Conservation (phyloP, 192 early-diverging fungal genomes). For the Umbelopsis sp. region DNA sequence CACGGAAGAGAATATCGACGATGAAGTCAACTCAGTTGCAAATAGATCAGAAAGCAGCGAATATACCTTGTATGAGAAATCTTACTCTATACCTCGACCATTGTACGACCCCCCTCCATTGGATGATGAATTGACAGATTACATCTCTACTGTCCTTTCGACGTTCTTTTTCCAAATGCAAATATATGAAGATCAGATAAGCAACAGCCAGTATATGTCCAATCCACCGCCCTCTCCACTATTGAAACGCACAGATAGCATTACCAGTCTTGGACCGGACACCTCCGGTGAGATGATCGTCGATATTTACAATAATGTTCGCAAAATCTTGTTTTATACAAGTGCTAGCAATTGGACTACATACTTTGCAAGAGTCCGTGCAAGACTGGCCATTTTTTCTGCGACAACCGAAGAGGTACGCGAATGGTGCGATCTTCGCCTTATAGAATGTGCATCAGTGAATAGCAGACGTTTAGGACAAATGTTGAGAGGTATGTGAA, state of each 20-base stretch:
- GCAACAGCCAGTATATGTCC: conserved; percentile 9
- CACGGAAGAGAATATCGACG: not conserved
- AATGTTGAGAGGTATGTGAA: conserved; percentile 54
- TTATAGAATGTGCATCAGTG: conserved; percentile 79
- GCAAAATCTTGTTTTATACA: conserved; percentile 81
- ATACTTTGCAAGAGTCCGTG: conserved; percentile 72
- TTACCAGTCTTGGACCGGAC: conserved; percentile 13
- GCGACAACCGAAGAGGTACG: conserved; percentile 62
- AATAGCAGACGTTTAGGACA: conserved; percentile 68
- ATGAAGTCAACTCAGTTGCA: not conserved
- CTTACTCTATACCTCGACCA: conserved; percentile 18
- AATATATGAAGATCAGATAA: conserved; percentile 35
- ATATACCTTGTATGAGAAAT: conserved; percentile 11
- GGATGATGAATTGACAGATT: conserved; percentile 69
- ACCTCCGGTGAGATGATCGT: conserved; percentile 44
- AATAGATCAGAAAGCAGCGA: conserved; percentile 16
- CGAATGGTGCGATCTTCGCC: conserved; percentile 74
- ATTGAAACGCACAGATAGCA: conserved; percentile 30
- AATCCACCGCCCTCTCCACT: conserved; percentile 28
- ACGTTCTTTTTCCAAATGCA: conserved; percentile 55
- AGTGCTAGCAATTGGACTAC: conserved; percentile 88
- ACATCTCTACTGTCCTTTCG: conserved; percentile 58
- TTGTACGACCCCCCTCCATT: conserved; percentile 69
- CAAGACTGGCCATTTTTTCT: conserved; percentile 56
- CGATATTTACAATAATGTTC: conserved; percentile 80